Evolutionary conservation across 2,329 filamentous ascomycete genomes (phyloP).

Genomic region (Orbilia brochopaga): DNA sequence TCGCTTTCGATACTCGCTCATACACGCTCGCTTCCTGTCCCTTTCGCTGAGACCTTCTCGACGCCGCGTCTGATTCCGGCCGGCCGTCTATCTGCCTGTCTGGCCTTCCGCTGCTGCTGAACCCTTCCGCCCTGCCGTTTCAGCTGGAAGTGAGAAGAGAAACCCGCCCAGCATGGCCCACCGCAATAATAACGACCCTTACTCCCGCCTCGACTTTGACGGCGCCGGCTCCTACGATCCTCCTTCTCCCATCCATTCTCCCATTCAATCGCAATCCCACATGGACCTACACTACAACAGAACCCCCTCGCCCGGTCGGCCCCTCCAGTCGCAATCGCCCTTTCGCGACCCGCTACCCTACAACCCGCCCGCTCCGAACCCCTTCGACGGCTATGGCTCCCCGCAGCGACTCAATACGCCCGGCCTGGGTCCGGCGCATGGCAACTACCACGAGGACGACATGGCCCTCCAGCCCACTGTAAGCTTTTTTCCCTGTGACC

Average conservation of each 20-base stretch:
- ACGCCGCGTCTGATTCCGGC: not conserved
- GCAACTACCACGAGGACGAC: slow-evolving; percentile 49
- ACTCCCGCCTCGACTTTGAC: slow-evolving; percentile 54
- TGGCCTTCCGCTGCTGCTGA: not conserved
- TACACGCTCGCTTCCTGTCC: slow-evolving; percentile 39
- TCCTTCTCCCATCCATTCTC: slow-evolving; percentile 36
- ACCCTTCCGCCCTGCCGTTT: too few species aligned
- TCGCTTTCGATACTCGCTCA: slow-evolving; percentile 20
- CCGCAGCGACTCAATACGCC: slow-evolving; percentile 39
- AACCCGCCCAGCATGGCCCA: slow-evolving; percentile 32
- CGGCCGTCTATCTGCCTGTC: not conserved
- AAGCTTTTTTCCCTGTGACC: slow-evolving; percentile 1
- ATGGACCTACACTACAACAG: slow-evolving; percentile 43
- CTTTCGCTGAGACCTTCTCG: not conserved
- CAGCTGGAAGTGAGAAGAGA: not conserved
- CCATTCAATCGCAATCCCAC: slow-evolving; percentile 18
- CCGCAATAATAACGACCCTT: slow-evolving; percentile 52
- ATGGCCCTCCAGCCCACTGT: slow-evolving; percentile 37
- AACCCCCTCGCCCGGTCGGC: slow-evolving; percentile 48
- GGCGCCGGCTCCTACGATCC: slow-evolving; percentile 47
- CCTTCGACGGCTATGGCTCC: slow-evolving; percentile 40
- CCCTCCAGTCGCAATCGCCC: slow-evolving; percentile 26
- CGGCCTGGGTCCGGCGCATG: slow-evolving; percentile 43
- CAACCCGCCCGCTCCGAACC: slow-evolving; percentile 24
- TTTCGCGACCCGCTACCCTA: slow-evolving; percentile 23